phyloP scores from a whole-genome alignment of 495 filamentous ascomycete species.

The Penicillium dipodomyicola region DNA sequence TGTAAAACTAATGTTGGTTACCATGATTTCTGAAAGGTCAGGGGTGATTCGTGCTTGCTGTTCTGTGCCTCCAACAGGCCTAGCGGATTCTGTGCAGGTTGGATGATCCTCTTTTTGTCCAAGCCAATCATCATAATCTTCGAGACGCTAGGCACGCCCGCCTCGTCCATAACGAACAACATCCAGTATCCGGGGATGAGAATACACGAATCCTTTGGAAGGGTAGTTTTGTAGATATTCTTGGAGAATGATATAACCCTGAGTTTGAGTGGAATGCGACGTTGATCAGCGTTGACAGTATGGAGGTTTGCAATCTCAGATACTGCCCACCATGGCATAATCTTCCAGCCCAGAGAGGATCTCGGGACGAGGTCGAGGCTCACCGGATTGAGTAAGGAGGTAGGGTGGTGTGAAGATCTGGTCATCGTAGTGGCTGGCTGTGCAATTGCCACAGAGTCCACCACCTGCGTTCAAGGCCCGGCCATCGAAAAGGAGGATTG shows the following conservation, averaged over 20 bases:
- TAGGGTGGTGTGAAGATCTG: constrained; percentile 59
- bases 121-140: constrained; percentile 8
- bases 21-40: not conserved
- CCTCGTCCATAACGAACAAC: constrained; percentile 50
- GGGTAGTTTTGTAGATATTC: not conserved
- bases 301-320: constrained; percentile 36
- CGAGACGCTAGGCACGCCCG: constrained; percentile 50
- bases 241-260: not conserved
- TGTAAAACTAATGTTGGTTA: not conserved
- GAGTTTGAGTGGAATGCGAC: constrained; percentile 45
- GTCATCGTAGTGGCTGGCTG: constrained; percentile 56
- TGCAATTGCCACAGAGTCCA: constrained; percentile 53
- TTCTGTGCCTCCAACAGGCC: not conserved
- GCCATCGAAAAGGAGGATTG: constrained; percentile 55
- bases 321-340: constrained; percentile 25
- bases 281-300: constrained; percentile 59
- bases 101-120: not conserved
- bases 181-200: constrained; percentile 56
- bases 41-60: constrained; percentile 1
- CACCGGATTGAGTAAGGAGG: constrained; percentile 24
- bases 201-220: constrained; percentile 46
- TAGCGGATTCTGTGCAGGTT: not conserved
- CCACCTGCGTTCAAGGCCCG: constrained; percentile 55
- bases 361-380: constrained; percentile 7
- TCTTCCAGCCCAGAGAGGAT: not conserved